These are phyloP conservation scores for Plantago elongata DNA, from an alignment of 257 asterid genomes.

Conservation along the genomic window DNA sequence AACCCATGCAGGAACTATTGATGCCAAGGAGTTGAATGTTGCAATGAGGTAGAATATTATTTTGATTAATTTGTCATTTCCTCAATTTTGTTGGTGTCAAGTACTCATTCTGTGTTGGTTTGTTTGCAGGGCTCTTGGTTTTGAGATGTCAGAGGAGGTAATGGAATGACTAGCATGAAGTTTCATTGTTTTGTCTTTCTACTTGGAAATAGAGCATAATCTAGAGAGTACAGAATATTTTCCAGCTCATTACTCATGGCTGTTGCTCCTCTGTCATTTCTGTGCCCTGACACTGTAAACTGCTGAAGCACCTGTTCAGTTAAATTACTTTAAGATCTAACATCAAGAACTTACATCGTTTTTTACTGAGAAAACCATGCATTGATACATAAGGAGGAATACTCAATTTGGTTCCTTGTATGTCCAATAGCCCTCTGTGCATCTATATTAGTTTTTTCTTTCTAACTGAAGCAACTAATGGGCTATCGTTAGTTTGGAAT, in stretches of 20 bases:
- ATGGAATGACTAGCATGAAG: constrained; percentile 20
- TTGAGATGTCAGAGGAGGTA: constrained; percentile 96
- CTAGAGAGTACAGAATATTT: not conserved
- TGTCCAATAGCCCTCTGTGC: not conserved
- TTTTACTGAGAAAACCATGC: not conserved
- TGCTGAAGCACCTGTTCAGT: too few relatives aligned
- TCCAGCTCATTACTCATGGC: not conserved
- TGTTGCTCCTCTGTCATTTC: too few relatives aligned
- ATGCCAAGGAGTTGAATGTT: constrained; percentile 88
- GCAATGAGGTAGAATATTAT: constrained; percentile 69
- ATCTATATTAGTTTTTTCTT: not conserved
- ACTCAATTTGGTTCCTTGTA: not conserved
- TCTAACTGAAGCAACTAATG: not conserved
- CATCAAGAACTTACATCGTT: not conserved
- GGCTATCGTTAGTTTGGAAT: not conserved
- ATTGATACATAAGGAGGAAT: not conserved
- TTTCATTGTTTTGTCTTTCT: not conserved
- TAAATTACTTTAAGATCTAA: too few relatives aligned
- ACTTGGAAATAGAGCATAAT: not conserved
- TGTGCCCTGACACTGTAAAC: too few relatives aligned
- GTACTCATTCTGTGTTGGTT: constrained; percentile 17
- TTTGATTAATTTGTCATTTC: constrained; percentile 6
- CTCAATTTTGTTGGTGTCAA: not conserved
- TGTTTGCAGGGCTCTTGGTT: constrained; percentile 89
- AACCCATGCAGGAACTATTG: constrained; percentile 64